A percentile compares a stretch with the other conserved stretches of the same genome.
phyloP scores from a whole-genome alignment of 805 yeast species.

The Sugiyamaella mastotermitis region DNA sequence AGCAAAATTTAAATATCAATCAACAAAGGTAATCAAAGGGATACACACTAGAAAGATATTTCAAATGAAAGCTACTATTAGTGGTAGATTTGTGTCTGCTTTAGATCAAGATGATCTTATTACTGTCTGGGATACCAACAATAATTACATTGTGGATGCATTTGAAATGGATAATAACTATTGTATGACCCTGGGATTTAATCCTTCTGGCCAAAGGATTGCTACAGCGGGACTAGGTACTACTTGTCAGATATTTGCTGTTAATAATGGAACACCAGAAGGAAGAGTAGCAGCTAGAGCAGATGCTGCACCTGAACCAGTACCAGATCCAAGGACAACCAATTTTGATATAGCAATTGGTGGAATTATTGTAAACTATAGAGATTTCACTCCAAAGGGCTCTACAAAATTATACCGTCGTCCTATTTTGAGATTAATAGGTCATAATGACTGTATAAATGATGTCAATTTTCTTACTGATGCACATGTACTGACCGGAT shows the following conservation, averaged over 20 bases:
- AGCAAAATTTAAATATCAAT: too few relatives aligned
- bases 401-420: too few relatives aligned
- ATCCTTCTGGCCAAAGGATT: constrained; percentile 58
- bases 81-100: constrained; percentile 54
- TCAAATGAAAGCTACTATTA: constrained; percentile 61
- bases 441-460: constrained; percentile 78
- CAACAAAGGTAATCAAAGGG: too few relatives aligned
- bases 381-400: too few relatives aligned
- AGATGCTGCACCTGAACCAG: neutral
- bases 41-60: constrained; percentile 71
- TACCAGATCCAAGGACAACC: neutral
- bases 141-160: constrained; percentile 66
- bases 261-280: constrained; percentile 18
- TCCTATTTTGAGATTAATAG: constrained; percentile 53
- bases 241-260: constrained; percentile 59
- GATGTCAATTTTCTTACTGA: constrained; percentile 64
- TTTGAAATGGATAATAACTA: constrained; percentile 70
- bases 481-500: constrained; percentile 53
- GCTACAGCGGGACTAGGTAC: constrained; percentile 85
- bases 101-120: constrained; percentile 85
- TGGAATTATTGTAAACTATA: too few relatives aligned
- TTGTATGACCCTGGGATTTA: constrained; percentile 69
- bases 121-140: constrained; percentile 73
- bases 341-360: too few relatives aligned
- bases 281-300: neutral